Percentiles rank a stretch among this genome's conserved stretches.
These are phyloP conservation scores for Esteya vermicola DNA, from an alignment of 2,329 filamentous ascomycete species.

Conservation along the genomic window DNA sequence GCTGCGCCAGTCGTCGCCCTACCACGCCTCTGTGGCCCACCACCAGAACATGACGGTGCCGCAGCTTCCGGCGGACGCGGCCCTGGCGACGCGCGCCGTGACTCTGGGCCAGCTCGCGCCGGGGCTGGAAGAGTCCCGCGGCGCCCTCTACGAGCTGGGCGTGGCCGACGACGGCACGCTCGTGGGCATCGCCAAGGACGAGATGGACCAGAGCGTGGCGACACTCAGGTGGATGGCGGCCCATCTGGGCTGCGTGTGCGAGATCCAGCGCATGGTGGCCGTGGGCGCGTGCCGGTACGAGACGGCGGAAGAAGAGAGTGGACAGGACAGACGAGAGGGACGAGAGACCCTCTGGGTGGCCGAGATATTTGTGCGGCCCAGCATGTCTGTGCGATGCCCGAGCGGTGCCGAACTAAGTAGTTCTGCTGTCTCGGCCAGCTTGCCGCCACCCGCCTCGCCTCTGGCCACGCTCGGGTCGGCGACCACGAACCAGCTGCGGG, in stretches of 20 bases:
- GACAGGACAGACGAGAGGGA: too few relatives aligned
- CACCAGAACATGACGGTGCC: constrained; percentile 57
- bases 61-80: constrained; percentile 45
- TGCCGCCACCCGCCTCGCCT: too few relatives aligned
- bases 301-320: constrained; percentile 31
- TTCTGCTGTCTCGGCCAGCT: too few relatives aligned
- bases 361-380: constrained; percentile 76
- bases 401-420: too few relatives aligned
- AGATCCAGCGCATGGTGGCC: constrained; percentile 65
- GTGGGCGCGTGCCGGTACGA: constrained; percentile 82
- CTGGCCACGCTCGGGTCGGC: constrained; percentile 6
- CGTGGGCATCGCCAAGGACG: constrained; percentile 75
- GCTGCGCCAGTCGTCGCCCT: constrained; percentile 83
- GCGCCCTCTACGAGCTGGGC: constrained; percentile 90
- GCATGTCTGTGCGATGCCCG: too few relatives aligned
- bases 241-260: constrained; percentile 74
- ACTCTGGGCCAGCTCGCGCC: constrained; percentile 48
- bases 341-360: constrained; percentile 67
- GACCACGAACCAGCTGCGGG: constrained; percentile 58
- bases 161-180: constrained; percentile 90
- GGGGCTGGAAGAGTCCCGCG: constrained; percentile 82
- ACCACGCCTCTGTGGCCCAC: constrained; percentile 70
- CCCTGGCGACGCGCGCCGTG: constrained; percentile 29
- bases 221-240: constrained; percentile 85
- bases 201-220: constrained; percentile 78